Evolutionary conservation across 2,329 filamentous ascomycete genomes (phyloP), one percentile per base, ranked within the genome.

Genomic region (Aspergillus sp.): DNA sequence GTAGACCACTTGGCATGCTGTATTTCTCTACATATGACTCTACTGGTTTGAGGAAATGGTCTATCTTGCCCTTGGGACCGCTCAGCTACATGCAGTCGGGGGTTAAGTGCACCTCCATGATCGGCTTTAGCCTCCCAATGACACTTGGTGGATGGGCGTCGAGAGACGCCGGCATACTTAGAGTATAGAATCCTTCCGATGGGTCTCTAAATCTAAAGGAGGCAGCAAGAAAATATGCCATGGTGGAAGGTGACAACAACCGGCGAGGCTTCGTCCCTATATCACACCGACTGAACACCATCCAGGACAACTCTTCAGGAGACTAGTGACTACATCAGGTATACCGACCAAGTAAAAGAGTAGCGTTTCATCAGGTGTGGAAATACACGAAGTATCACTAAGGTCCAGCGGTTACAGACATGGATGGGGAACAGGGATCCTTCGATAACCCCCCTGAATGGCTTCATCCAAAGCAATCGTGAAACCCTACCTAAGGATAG

Each of bases 341-440:
- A 37, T 15, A 37, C 34, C 15, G 34, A n/a, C 34, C 15, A 37
- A n/a, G 15, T 13, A n/a, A 37, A 15, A 37, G 3, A 13, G 12
- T 37, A 11, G 8, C 9, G 27, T 37, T 37, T 37, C 34, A 5
- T 13, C 34, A 37, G 34, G 4, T 30, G 19, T 20, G 11, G 24
- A 8, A 15, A 48, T 19, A 34, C 3, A 33, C 37, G 15, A 17
- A 22, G 20, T n/a, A 13, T 2, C 7, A 19, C 47, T 40, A 27
- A 24, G n/a, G 11, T 24, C 33, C 40, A 47, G 19, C 30, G 41
- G 47, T 44, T 56, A 51, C 54, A 37, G 30, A 37, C 47, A 56
- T 51, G 42, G 17, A 44, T 37, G 39, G 50, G 17, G 24, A 48
- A 49, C 45, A 39, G 46, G 45, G 45, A 6, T 54, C 8, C 9